Evolutionary conservation across 345 rosid genomes (phyloP).

Genomic region (Hibiscus mutabilis): DNA sequence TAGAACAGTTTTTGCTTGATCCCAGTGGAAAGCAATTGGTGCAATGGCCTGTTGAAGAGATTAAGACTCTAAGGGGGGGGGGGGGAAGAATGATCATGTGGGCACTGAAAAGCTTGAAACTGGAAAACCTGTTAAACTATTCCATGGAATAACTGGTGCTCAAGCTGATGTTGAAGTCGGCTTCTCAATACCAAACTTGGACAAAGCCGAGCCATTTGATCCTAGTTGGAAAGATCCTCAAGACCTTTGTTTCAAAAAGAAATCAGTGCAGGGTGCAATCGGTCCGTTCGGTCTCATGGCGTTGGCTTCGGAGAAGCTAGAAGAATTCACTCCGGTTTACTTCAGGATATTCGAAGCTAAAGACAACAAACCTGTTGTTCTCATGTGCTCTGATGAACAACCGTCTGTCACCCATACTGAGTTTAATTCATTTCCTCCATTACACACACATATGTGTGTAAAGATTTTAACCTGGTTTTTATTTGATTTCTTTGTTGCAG

Average conservation of each 20-base stretch:
- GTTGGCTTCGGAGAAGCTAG: constrained; percentile 51
- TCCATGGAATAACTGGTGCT: constrained; percentile 48
- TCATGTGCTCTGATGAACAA: constrained; percentile 77
- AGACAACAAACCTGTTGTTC: constrained; percentile 44
- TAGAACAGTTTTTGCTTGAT: constrained; percentile 52
- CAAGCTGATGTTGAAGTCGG: constrained; percentile 79
- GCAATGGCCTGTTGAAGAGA: constrained; percentile 70
- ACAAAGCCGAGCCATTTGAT: constrained; percentile 54
- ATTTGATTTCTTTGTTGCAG: constrained; percentile 23
- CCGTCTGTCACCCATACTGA: constrained; percentile 24
- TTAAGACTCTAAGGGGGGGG: constrained; percentile 40
- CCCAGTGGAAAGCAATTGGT: constrained; percentile 44
- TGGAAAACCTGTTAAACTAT: constrained; percentile 45
- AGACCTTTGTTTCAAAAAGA: constrained; percentile 41
- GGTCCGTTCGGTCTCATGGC: constrained; percentile 84
- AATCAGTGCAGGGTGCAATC: constrained; percentile 47
- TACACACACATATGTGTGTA: background rate
- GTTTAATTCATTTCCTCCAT: background rate
- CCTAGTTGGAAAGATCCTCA: constrained; percentile 44
- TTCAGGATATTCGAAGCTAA: constrained; percentile 59
- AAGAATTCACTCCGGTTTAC: constrained; percentile 76
- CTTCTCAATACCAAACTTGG: constrained; percentile 47
- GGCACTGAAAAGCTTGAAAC: constrained; percentile 14
- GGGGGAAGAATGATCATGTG: constrained; percentile 20
- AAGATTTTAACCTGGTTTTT: background rate